Evolutionary conservation across 352 stramenopile species (phyloP).

Genomic region (Phytophthora sojae): DNA sequence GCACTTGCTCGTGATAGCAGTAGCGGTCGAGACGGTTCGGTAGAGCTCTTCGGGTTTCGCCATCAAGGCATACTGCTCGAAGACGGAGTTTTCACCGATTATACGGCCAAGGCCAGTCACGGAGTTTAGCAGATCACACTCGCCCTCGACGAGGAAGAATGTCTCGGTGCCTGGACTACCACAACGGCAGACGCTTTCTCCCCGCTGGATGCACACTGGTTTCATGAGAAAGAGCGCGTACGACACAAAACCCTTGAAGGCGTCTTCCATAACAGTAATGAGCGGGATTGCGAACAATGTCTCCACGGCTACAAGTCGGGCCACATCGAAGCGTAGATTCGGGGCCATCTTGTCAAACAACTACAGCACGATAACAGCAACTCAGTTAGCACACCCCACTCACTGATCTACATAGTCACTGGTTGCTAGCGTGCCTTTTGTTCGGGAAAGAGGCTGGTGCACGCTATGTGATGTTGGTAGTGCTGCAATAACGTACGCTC

Average conservation of each 20-base stretch:
- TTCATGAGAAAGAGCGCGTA: slow-evolving; percentile 87
- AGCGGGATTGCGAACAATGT: slow-evolving; percentile 83
- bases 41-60: slow-evolving; percentile 75
- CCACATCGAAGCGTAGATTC: slow-evolving; percentile 83
- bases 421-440: slow-evolving; percentile 58
- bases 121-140: slow-evolving; percentile 85
- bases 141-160: slow-evolving; percentile 86
- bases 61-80: slow-evolving; percentile 88
- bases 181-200: slow-evolving; percentile 80
- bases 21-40: slow-evolving; percentile 76
- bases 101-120: slow-evolving; percentile 62
- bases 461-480: slow-evolving; percentile 75
- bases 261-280: slow-evolving; percentile 88
- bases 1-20: slow-evolving; percentile 70
- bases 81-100: slow-evolving; percentile 75
- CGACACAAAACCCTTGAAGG: slow-evolving; percentile 91
- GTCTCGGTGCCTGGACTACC: slow-evolving; percentile 79
- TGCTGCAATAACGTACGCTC: slow-evolving; percentile 47
- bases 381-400: neutral
- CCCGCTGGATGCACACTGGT: slow-evolving; percentile 70
- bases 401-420: neutral
- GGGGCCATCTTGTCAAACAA: slow-evolving; percentile 86
- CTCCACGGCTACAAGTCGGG: slow-evolving; percentile 77
- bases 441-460: slow-evolving; percentile 81
- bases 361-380: slow-evolving; percentile 30